phyloP scores from a whole-genome alignment of 2,329 filamentous ascomycete genomes.

The Colletotrichum higginsianum region DNA sequence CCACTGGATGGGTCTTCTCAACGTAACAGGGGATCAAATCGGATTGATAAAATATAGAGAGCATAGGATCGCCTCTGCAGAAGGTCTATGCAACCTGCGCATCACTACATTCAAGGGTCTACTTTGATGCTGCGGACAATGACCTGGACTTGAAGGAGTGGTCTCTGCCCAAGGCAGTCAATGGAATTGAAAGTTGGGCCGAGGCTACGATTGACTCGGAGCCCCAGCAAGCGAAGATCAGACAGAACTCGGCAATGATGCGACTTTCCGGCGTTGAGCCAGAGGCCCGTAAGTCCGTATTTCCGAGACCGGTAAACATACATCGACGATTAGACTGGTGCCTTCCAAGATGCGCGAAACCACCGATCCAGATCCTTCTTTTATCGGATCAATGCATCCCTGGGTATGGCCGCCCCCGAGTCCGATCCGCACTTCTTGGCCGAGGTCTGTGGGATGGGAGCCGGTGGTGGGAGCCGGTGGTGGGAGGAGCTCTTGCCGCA shows the following conservation, averaged over 20 bases:
- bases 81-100: too few relatives aligned
- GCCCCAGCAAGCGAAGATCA: not conserved
- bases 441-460: not conserved
- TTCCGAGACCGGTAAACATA: not conserved
- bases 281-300: not conserved
- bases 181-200: not conserved
- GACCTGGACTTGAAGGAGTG: too few relatives aligned
- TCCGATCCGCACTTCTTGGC: not conserved
- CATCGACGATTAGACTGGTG: not conserved
- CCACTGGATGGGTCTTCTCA: too few relatives aligned
- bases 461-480: not conserved
- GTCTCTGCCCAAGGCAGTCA: not conserved
- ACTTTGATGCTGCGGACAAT: too few relatives aligned
- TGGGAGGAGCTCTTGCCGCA: not conserved
- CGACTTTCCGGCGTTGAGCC: not conserved
- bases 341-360: too few relatives aligned
- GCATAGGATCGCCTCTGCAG: too few relatives aligned
- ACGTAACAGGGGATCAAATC: not conserved
- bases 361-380: not conserved
- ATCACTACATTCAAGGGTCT: too few relatives aligned
- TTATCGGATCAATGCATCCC: not conserved
- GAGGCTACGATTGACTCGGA: not conserved
- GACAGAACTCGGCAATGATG: not conserved
- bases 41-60: too few relatives aligned
- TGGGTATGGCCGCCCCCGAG: not conserved